These are phyloP conservation scores for Phialemonium atrogriseum DNA, from an alignment of 2,329 filamentous ascomycete species.

Conservation along the genomic window DNA sequence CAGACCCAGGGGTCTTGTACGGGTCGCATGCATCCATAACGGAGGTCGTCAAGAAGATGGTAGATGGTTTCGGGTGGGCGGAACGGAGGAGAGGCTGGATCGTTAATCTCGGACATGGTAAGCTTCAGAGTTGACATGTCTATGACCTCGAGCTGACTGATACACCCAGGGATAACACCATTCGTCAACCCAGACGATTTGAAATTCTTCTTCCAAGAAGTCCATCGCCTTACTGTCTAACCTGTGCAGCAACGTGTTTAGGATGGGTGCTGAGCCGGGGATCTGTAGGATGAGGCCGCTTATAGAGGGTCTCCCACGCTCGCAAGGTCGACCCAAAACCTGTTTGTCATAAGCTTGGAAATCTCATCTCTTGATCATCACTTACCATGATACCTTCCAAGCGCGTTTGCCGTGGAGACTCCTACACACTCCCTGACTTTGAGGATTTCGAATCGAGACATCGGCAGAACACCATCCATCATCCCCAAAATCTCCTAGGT, in stretches of 20 bases:
- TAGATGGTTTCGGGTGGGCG: conserved; percentile 67
- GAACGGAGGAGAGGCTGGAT: conserved; percentile 91
- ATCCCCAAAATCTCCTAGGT: conserved; percentile 32
- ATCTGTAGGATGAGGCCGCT: too few relatives aligned
- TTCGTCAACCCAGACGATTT: conserved; percentile 90
- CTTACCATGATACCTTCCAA: conserved; percentile 55
- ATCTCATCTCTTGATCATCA: conserved; percentile 7
- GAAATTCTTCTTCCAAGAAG: conserved; percentile 88
- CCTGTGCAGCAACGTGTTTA: too few relatives aligned
- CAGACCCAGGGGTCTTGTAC: conserved; percentile 88
- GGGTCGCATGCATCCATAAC: conserved; percentile 77
- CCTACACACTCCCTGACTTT: conserved; percentile 54
- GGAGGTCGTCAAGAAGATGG: conserved; percentile 74
- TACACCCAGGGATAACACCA: conserved; percentile 69
- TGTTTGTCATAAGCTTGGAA: not conserved
- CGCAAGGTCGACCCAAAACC: not conserved
- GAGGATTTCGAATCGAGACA: conserved; percentile 50
- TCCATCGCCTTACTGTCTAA: conserved; percentile 56
- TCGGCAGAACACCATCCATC: conserved; percentile 54
- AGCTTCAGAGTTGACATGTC: conserved; percentile 17
- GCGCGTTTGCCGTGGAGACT: conserved; percentile 47
- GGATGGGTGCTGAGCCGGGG: too few relatives aligned
- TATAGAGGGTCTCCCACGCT: conserved; percentile 6
- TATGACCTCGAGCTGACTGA: conserved; percentile 10
- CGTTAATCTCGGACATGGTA: conserved; percentile 90